A percentile compares a stretch with the other conserved stretches of the same genome.
phyloP scores from a whole-genome alignment of 306 rosid genomes.

The Ormosia semicastrata region DNA sequence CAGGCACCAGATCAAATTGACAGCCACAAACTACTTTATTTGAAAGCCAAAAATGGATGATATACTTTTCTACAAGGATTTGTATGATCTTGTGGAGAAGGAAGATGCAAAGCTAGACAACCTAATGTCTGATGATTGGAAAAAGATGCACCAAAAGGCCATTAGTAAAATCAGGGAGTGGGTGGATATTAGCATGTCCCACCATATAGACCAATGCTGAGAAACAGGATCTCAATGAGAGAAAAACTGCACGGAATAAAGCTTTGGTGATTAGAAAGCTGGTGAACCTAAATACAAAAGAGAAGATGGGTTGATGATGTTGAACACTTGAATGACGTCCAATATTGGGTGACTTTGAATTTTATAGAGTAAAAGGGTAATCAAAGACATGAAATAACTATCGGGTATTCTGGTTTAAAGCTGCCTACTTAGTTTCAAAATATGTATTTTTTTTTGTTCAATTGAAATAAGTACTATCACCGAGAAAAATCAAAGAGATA shows the following conservation, averaged over 20 bases:
- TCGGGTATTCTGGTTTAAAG: neutral
- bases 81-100: neutral
- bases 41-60: neutral
- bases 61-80: neutral
- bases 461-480: neutral
- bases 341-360: neutral
- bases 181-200: neutral
- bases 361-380: neutral
- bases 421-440: neutral
- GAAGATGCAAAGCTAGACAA: neutral
- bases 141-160: neutral
- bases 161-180: neutral
- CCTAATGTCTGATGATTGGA: neutral
- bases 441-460: neutral
- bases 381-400: neutral
- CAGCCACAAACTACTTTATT: neutral
- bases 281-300: neutral
- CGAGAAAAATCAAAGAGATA: conserved; percentile 7
- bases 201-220: neutral
- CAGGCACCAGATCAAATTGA: neutral
- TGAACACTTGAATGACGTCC: neutral
- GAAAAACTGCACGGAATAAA: neutral
- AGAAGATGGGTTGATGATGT: neutral
- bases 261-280: neutral
- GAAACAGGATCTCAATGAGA: neutral